These are phyloP conservation scores for Leccinum variicolor DNA, from an alignment of 768 basidiomycete genomes.

Conservation along the genomic window DNA sequence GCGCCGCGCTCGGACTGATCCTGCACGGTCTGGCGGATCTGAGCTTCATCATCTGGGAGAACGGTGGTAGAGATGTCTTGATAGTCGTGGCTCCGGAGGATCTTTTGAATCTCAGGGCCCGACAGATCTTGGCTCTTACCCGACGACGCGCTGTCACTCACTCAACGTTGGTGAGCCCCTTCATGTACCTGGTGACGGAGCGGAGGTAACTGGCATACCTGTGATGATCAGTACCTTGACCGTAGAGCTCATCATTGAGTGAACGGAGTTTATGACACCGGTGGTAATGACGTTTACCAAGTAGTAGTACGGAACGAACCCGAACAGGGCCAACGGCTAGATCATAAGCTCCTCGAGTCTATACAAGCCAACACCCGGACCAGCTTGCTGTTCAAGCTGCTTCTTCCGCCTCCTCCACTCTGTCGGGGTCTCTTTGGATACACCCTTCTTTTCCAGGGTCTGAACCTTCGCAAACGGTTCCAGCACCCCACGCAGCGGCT, in stretches of 20 bases:
- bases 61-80: slow-evolving; percentile 39
- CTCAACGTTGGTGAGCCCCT: slow-evolving; percentile 24
- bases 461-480: slow-evolving; percentile 62
- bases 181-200: not conserved
- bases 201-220: slow-evolving; percentile 12
- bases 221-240: slow-evolving; percentile 27
- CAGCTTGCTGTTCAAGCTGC: slow-evolving; percentile 49
- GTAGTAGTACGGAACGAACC: not conserved
- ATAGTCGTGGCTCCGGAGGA: slow-evolving; percentile 40
- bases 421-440: slow-evolving; percentile 28
- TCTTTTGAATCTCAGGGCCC: slow-evolving; percentile 57
- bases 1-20: slow-evolving; percentile 42
- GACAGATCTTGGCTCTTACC: slow-evolving; percentile 55
- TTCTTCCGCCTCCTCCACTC: slow-evolving; percentile 57
- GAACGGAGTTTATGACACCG: not conserved
- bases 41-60: slow-evolving; percentile 62
- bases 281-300: not conserved
- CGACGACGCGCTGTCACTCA: slow-evolving; percentile 68
- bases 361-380: slow-evolving; percentile 60
- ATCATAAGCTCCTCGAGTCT: slow-evolving; percentile 68
- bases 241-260: slow-evolving; percentile 11
- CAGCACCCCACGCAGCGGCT: slow-evolving; percentile 56
- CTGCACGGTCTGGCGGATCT: slow-evolving; percentile 48
- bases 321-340: slow-evolving; percentile 26
- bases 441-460: slow-evolving; percentile 36